Conservation (phyloP, 495 filamentous ascomycete genomes). For the Trypethelium eluteriae region DNA sequence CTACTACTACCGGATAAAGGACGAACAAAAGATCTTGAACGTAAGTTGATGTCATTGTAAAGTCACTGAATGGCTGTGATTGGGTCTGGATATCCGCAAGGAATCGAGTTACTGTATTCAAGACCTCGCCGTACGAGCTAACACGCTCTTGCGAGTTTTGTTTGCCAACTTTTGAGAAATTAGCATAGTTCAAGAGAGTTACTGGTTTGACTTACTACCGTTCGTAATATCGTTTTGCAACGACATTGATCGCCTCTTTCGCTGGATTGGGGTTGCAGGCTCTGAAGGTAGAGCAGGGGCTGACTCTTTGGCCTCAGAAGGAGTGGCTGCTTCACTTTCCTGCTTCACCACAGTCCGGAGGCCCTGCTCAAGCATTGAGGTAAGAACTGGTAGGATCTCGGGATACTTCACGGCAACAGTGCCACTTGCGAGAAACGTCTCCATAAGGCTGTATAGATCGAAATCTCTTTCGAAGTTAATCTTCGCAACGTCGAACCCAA, state of each 20-base stretch:
- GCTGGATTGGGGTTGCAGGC: neutral
- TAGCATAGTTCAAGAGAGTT: neutral
- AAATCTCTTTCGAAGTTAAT: conserved; percentile 67
- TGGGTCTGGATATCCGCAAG: conserved; percentile 66
- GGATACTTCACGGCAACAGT: conserved; percentile 61
- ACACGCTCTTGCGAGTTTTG: conserved; percentile 22
- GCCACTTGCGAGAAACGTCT: conserved; percentile 52
- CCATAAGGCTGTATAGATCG: conserved; percentile 62
- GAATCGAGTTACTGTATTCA: conserved; percentile 71
- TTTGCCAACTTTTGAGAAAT: conserved; percentile 5
- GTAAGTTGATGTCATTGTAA: conserved; percentile 68
- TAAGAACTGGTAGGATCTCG: conserved; percentile 71
- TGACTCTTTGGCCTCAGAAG: neutral
- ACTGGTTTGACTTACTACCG: neutral
- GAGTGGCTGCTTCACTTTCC: conserved; percentile 33
- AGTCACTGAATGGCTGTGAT: conserved; percentile 70
- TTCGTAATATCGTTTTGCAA: conserved; percentile 10
- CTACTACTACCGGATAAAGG: conserved; percentile 78
- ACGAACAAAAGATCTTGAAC: conserved; percentile 66
- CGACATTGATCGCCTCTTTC: conserved; percentile 16
- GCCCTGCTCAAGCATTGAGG: conserved; percentile 80
- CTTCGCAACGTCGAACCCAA: conserved; percentile 69
- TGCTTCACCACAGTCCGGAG: conserved; percentile 58
- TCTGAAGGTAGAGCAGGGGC: neutral
- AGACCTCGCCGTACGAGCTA: conserved; percentile 34